These are phyloP conservation scores for Bipolaris gigantea DNA, from an alignment of 2,329 filamentous ascomycete species.

Conservation along the genomic window DNA sequence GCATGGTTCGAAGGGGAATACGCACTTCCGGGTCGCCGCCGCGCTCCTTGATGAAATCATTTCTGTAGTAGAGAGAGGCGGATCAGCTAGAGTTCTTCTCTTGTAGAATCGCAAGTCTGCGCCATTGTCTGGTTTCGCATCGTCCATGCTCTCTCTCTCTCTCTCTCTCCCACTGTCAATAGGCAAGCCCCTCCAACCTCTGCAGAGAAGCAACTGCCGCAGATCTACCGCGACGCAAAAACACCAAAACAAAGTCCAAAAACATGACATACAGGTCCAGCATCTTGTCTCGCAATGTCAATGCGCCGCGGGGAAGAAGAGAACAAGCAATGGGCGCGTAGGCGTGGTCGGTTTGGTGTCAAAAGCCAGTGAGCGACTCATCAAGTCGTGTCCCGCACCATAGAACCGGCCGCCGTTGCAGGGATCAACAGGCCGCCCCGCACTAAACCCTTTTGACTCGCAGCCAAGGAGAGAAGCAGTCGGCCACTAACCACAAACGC, in stretches of 20 bases:
- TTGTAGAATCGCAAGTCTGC: not conserved
- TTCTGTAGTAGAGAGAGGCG: constrained; percentile 43
- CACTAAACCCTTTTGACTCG: not conserved
- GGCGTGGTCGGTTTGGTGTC: not conserved
- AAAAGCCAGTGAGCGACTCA: constrained; percentile 11
- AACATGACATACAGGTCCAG: constrained; percentile 32
- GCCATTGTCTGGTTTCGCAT: not conserved
- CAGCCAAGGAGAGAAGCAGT: not conserved
- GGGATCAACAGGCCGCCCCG: constrained; percentile 7
- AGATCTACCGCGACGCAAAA: not conserved
- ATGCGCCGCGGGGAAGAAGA: not conserved
- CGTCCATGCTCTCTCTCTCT: not conserved
- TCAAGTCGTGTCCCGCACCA: constrained; percentile 9
- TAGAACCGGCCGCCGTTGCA: constrained; percentile 1
- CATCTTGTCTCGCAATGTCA: constrained; percentile 25
- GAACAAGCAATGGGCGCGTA: not conserved
- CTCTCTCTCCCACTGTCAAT: not conserved
- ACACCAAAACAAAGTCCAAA: not conserved
- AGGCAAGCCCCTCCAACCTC: constrained; percentile 3
- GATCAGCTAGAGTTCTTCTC: constrained; percentile 12
- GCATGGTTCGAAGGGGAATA: not conserved
- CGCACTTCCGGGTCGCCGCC: constrained; percentile 77
- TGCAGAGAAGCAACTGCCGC: not conserved
- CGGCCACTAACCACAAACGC: not conserved
- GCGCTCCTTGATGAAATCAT: constrained; percentile 68